Evolutionary conservation across 768 basidiomycete species (phyloP), one percentile per base, ranked within the genome.

Genomic region (Cystofilobasidium bisporidii): DNA sequence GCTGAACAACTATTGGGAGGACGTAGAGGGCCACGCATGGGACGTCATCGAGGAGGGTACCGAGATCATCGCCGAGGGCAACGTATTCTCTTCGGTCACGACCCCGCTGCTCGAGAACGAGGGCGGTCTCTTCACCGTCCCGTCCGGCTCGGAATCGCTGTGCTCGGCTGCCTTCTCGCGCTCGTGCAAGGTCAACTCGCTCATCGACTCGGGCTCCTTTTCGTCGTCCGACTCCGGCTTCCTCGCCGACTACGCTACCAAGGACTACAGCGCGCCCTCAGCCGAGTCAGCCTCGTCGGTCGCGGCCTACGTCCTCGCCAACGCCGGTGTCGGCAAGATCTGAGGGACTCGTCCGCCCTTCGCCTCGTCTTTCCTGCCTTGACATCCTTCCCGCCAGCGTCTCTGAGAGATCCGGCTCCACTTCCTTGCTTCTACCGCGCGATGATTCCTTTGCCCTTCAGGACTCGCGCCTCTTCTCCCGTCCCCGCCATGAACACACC

Each of bases 241-340:
- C 43, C 38, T 40, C 5, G 11, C 38, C n/a, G 36, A 55, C 50
- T 55, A 8, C 50, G 28, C 24, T 15, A 20, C 26, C 17, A 61
- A 45, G 26, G 32, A 18, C 26, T 61, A 61, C 59, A 41, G 9
- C 17, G 33, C 43, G 3, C 38, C 32, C 14, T 6, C 36, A 22
- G 59, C 59, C 10, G 26, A 11, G 17, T 17, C 3, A 8, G 59
- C 36, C 43, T 61, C 59, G 26, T 40, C 24, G 17, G 59, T 61
- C 9, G 22, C 38, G 15, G 59, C 32, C 10, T 24, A 61, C 17
- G 59, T 38, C 28, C 59, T 40, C 33, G 43, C 38, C 24, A 40
- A 41, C 38, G 59, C 59, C 17, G 59, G 59, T 26, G 59, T 61
- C 43, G 36, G 59, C 24, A 40, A 61, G 24, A 40, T 61, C 59